These are phyloP conservation scores for Juglanconis sp. DNA, from an alignment of 2,329 filamentous ascomycete genomes.

Conservation along the genomic window DNA sequence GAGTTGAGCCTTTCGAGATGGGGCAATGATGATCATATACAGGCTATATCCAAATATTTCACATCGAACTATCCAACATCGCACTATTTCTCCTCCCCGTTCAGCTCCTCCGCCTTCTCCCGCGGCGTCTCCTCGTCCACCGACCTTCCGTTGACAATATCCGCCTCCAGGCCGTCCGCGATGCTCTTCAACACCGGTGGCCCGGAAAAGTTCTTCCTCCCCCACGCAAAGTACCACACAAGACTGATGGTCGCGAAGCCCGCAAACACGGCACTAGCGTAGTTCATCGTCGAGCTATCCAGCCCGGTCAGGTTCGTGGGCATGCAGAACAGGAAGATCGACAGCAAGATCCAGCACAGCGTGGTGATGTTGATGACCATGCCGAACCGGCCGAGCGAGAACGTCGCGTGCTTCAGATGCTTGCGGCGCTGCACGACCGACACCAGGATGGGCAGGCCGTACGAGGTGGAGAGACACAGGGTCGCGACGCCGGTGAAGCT, in stretches of 20 bases:
- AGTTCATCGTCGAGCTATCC: constrained; percentile 58
- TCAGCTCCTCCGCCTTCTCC: not conserved
- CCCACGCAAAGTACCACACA: constrained; percentile 61
- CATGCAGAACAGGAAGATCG: constrained; percentile 75
- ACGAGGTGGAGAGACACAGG: constrained; percentile 73
- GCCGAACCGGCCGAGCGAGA: constrained; percentile 67
- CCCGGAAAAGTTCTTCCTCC: constrained; percentile 61
- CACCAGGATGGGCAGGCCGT: constrained; percentile 73
- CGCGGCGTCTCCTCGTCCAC: constrained; percentile 3
- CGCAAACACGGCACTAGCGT: constrained; percentile 63
- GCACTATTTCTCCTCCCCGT: not conserved
- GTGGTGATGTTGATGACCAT: constrained; percentile 65
- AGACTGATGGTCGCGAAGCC: constrained; percentile 59
- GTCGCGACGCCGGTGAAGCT: constrained; percentile 78
- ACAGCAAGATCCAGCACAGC: constrained; percentile 67
- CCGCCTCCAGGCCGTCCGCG: not conserved
- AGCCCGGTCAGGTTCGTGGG: constrained; percentile 57
- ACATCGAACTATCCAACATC: not conserved
- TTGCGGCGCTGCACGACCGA: constrained; percentile 64
- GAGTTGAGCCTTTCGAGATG: too few species aligned
- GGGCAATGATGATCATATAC: not conserved
- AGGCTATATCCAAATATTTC: not conserved
- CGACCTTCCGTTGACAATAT: constrained; percentile 1
- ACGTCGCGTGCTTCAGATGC: constrained; percentile 63
- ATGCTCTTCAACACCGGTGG: constrained; percentile 38